phyloP scores from a whole-genome alignment of 352 stramenopile species.

The Pythium dissimile region DNA sequence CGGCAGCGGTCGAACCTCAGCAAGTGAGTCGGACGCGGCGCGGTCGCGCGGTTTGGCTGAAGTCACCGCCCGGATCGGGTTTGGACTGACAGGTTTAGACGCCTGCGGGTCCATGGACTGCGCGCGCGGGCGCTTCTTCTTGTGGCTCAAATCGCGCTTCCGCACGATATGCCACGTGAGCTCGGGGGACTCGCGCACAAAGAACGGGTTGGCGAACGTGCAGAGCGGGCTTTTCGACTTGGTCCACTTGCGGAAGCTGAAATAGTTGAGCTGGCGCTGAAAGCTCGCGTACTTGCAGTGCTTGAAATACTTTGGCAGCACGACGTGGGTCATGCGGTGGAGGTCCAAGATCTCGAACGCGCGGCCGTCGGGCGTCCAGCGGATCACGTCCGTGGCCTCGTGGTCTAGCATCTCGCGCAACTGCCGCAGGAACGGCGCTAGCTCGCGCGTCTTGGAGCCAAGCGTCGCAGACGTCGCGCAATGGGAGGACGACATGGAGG shows the following conservation, averaged over 20 bases:
- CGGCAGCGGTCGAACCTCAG: background rate
- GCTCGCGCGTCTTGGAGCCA: conserved; percentile 12
- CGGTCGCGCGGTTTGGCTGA: no score
- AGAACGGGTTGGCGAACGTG: conserved; percentile 64
- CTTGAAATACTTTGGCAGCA: conserved; percentile 93
- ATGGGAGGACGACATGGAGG: no score
- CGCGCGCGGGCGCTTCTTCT: conserved; percentile 9
- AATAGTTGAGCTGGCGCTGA: conserved; percentile 94
- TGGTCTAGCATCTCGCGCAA: conserved; percentile 50
- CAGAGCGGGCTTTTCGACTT: conserved; percentile 76
- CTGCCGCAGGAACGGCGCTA: conserved; percentile 52
- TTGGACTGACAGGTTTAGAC: no score
- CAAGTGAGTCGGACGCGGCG: background rate
- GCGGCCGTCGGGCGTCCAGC: conserved; percentile 28
- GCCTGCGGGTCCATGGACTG: conserved; percentile 3
- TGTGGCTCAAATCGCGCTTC: conserved; percentile 12
- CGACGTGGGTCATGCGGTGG: conserved; percentile 27
- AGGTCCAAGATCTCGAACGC: conserved; percentile 38
- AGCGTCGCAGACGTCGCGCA: background rate
- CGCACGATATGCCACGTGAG: conserved; percentile 25
- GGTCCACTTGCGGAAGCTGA: conserved; percentile 91
- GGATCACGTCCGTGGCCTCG: conserved; percentile 29
- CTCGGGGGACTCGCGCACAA: conserved; percentile 24
- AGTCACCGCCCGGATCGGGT: background rate
- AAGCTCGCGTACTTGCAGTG: conserved; percentile 93